A percentile compares a stretch with the other conserved stretches of the same genome.
These are phyloP conservation scores for Leishmania aethiopica DNA, from an alignment of 208 protist genomes.

Conservation along the genomic window DNA sequence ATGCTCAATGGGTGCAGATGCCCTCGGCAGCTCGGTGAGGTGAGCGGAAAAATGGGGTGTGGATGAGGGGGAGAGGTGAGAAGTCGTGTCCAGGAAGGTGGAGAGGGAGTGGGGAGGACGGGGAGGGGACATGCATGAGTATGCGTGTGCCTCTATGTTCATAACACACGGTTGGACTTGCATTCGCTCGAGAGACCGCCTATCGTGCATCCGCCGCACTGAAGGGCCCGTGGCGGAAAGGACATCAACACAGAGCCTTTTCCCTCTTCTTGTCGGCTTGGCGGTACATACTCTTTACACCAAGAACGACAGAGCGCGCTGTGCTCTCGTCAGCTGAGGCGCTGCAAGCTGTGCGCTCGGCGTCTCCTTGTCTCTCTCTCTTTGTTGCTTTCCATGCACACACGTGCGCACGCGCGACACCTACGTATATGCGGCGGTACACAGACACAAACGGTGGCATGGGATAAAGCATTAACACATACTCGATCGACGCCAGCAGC, in stretches of 20 bases:
- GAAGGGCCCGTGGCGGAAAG: background rate
- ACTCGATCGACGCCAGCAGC: background rate
- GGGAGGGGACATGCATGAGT: background rate
- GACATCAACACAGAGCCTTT: background rate
- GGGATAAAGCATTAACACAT: background rate
- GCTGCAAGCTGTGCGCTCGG: background rate
- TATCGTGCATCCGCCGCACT: background rate
- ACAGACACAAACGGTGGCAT: background rate
- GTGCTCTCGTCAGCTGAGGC: background rate
- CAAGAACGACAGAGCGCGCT: background rate
- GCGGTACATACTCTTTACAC: background rate
- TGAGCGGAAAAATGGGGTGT: background rate
- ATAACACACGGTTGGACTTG: background rate
- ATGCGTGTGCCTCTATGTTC: background rate
- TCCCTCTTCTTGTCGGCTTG: background rate
- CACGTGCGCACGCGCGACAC: background rate
- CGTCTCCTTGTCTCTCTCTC: background rate
- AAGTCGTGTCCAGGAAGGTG: background rate
- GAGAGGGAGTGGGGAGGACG: background rate
- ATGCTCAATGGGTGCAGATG: background rate
- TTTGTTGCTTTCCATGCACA: background rate
- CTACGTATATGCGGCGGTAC: background rate
- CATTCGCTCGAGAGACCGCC: background rate
- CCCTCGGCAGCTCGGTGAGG: background rate
- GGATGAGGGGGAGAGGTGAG: background rate